Evolutionary conservation across 495 filamentous ascomycete species (phyloP).

Genomic region (Hypoxylon rickii): DNA sequence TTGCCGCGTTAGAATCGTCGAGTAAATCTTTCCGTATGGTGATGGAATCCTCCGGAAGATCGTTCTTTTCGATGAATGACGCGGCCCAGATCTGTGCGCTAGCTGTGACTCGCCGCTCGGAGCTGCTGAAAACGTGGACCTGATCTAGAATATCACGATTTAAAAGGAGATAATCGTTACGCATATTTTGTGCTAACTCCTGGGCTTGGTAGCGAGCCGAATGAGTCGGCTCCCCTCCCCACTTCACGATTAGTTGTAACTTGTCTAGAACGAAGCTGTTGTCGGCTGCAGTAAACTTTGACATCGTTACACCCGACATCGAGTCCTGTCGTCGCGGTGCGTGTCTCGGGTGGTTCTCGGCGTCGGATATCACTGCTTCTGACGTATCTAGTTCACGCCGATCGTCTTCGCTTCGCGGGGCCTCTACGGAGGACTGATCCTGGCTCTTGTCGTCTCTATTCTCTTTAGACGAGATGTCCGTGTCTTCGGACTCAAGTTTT

Average conservation of each 20-base stretch:
- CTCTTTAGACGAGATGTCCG: constrained; percentile 72
- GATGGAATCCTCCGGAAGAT: constrained; percentile 80
- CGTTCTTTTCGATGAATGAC: constrained; percentile 85
- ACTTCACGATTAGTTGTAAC: constrained; percentile 96
- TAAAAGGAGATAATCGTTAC: constrained; percentile 91
- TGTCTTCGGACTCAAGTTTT: constrained; percentile 29
- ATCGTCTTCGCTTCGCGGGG: constrained; percentile 22
- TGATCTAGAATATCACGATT: constrained; percentile 89
- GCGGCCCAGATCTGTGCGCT: constrained; percentile 96
- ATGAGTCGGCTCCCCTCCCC: constrained; percentile 98
- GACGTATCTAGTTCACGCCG: constrained; percentile 11
- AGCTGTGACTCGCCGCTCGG: constrained; percentile 89
- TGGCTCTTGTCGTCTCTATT: constrained; percentile 50
- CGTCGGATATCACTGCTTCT: constrained; percentile 23
- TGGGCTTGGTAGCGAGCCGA: constrained; percentile 94
- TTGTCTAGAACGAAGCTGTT: constrained; percentile 92
- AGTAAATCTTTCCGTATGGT: constrained; percentile 90
- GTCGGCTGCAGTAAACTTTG: constrained; percentile 85
- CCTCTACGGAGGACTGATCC: constrained; percentile 8
- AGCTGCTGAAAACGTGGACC: constrained; percentile 91
- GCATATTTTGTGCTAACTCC: constrained; percentile 91
- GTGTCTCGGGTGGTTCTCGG: constrained; percentile 29
- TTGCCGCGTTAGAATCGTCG: constrained; percentile 98
- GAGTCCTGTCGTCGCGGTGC: constrained; percentile 75
- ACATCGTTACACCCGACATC: constrained; percentile 82